These are phyloP conservation scores for Metarhizium guizhouense DNA, from an alignment of 2,329 filamentous ascomycete species.

Conservation along the genomic window DNA sequence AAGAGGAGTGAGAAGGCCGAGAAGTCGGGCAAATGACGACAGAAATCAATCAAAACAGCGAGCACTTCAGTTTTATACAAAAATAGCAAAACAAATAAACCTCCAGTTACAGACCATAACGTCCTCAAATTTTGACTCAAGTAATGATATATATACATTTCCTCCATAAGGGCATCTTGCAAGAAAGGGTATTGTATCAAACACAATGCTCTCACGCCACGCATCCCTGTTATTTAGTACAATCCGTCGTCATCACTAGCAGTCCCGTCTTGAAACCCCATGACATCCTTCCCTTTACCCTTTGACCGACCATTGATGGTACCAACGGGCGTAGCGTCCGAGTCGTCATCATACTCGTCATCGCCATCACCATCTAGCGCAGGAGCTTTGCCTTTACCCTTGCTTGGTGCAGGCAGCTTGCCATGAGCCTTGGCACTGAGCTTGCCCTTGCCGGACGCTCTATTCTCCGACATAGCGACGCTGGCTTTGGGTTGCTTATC, in stretches of 20 bases:
- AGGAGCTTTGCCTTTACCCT: conserved; percentile 27
- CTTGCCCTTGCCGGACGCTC: conserved; percentile 13
- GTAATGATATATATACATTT: not conserved
- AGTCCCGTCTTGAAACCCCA: conserved; percentile 42
- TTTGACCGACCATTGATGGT: conserved; percentile 29
- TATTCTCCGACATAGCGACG: not conserved
- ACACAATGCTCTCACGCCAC: not conserved
- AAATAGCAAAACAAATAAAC: not conserved
- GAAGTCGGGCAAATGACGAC: conserved; percentile 3
- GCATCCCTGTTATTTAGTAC: conserved; percentile 29
- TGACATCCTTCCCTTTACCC: conserved; percentile 48
- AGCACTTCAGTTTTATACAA: not conserved
- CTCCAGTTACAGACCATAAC: not conserved
- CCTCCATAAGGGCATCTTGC: conserved; percentile 5
- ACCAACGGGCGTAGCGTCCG: conserved; percentile 18
- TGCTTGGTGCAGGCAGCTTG: conserved; percentile 25
- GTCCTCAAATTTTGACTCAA: not conserved
- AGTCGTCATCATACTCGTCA: conserved; percentile 26
- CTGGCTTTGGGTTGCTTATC: conserved; percentile 18
- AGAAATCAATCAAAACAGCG: not conserved
- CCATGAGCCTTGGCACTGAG: conserved; percentile 20
- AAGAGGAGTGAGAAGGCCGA: not conserved
- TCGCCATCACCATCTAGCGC: conserved; percentile 19
- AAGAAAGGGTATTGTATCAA: not conserved
- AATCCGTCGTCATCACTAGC: conserved; percentile 48